phyloP scores from a whole-genome alignment of 306 rosid species.

The Aeschynomene evenia region DNA sequence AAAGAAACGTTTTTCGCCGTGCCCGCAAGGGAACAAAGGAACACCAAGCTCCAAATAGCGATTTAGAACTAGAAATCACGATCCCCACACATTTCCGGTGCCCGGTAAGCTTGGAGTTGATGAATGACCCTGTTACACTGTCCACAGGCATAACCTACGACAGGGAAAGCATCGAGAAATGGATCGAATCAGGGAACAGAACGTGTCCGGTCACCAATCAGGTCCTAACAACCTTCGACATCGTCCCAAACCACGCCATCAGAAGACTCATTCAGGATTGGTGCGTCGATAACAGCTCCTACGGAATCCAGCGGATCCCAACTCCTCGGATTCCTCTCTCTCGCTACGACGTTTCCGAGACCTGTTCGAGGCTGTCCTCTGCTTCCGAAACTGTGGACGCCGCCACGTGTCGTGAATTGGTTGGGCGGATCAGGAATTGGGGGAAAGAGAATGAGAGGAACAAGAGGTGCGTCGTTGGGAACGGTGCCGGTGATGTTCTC shows the following conservation, averaged over 20 bases:
- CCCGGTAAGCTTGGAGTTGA: constrained; percentile 73
- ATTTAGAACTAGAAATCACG: constrained; percentile 42
- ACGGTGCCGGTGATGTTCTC: constrained; percentile 37
- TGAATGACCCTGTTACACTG: constrained; percentile 82
- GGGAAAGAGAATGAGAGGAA: constrained; percentile 74
- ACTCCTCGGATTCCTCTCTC: constrained; percentile 65
- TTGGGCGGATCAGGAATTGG: constrained; percentile 57
- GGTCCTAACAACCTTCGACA: constrained; percentile 44
- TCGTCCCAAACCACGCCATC: constrained; percentile 67
- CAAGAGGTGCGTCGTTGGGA: constrained; percentile 42
- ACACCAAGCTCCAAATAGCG: not conserved
- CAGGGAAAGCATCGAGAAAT: constrained; percentile 72
- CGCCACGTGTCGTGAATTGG: constrained; percentile 49
- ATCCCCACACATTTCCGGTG: constrained; percentile 66
- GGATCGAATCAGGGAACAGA: constrained; percentile 61
- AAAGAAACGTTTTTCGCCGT: constrained; percentile 41
- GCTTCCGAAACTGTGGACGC: constrained; percentile 35
- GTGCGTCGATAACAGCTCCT: constrained; percentile 64
- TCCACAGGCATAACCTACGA: constrained; percentile 83
- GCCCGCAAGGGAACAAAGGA: constrained; percentile 31
- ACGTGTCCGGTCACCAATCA: constrained; percentile 78
- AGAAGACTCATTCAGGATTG: constrained; percentile 80
- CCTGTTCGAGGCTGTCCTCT: constrained; percentile 31
- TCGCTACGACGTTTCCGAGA: constrained; percentile 33
- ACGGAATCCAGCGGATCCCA: constrained; percentile 73